phyloP scores from a whole-genome alignment of 805 yeast species.

The Starmera amethionina region DNA sequence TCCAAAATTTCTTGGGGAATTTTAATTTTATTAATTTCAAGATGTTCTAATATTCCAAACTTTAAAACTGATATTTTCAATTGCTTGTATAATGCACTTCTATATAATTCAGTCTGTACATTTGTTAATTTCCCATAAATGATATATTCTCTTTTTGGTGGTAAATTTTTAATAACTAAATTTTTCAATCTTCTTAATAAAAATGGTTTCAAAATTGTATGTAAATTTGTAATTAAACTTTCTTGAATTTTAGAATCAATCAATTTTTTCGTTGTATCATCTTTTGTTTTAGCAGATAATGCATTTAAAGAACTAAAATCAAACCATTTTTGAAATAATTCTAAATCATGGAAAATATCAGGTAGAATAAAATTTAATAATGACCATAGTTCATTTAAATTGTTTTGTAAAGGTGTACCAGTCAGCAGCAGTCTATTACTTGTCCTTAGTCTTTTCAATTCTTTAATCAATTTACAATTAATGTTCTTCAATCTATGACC shows the following conservation, averaged over 20 bases:
- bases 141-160: slow-evolving; percentile 85
- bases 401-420: slow-evolving; percentile 96
- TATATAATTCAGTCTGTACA: slow-evolving; percentile 56
- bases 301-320: slow-evolving; percentile 58
- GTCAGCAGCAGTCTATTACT: slow-evolving; percentile 73
- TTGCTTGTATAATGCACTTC: slow-evolving; percentile 33
- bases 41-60: slow-evolving; percentile 41
- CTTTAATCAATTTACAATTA: slow-evolving; percentile 64
- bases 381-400: slow-evolving; percentile 86
- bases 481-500: slow-evolving; percentile 89
- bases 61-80: slow-evolving; percentile 36
- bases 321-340: slow-evolving; percentile 89
- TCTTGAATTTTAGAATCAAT: slow-evolving; percentile 50
- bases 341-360: slow-evolving; percentile 85
- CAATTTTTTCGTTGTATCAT: slow-evolving; percentile 34
- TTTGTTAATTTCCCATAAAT: slow-evolving; percentile 61
- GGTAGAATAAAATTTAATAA: slow-evolving; percentile 85
- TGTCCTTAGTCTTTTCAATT: slow-evolving; percentile 55
- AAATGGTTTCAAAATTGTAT: slow-evolving; percentile 83
- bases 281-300: slow-evolving; percentile 19
- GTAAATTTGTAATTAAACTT: slow-evolving; percentile 65
- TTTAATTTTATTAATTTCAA: slow-evolving; percentile 28
- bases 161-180: slow-evolving; percentile 60
- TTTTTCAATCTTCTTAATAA: slow-evolving; percentile 71
- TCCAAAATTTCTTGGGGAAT: slow-evolving; percentile 24